Percentiles rank a stretch among this genome's conserved stretches.
Evolutionary conservation across 139 green algal genomes (phyloP).

Genomic region (Nannochloris sp.): DNA sequence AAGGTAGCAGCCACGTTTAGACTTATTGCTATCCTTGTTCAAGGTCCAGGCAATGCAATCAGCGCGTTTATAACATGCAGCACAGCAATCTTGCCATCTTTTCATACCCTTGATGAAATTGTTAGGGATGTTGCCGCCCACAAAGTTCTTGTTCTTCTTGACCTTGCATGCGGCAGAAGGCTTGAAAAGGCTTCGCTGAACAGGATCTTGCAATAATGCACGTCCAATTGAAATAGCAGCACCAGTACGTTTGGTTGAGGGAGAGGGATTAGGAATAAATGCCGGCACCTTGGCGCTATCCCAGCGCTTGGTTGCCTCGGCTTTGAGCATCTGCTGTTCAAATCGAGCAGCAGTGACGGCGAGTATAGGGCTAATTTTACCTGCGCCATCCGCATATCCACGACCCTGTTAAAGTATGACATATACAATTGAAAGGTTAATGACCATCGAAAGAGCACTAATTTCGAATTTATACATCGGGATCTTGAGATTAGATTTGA

Average conservation of each 20-base stretch:
- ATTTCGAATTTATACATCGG: no score
- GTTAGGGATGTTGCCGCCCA: neutral
- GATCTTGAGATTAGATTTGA: no score
- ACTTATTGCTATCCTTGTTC: neutral
- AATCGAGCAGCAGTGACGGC: neutral
- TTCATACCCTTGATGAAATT: conserved; percentile 5
- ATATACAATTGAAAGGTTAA: no score
- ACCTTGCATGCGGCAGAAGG: neutral
- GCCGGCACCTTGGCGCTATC: neutral
- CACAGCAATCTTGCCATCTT: neutral
- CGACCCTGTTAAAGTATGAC: no score
- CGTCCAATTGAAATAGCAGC: no score
- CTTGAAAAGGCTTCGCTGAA: neutral
- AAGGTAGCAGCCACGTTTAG: neutral
- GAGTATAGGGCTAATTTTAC: no score
- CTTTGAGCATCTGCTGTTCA: neutral
- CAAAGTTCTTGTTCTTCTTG: neutral
- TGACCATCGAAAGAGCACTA: no score
- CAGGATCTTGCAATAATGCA: no score
- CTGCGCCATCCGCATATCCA: no score
- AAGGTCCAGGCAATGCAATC: conserved; percentile 4
- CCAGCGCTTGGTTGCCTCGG: neutral
- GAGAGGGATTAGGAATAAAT: no score
- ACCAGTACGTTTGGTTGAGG: no score
- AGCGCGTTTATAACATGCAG: neutral